Evolutionary conservation across 169 alveolate species (phyloP).

Genomic region (Plasmodium knowlesi): DNA sequence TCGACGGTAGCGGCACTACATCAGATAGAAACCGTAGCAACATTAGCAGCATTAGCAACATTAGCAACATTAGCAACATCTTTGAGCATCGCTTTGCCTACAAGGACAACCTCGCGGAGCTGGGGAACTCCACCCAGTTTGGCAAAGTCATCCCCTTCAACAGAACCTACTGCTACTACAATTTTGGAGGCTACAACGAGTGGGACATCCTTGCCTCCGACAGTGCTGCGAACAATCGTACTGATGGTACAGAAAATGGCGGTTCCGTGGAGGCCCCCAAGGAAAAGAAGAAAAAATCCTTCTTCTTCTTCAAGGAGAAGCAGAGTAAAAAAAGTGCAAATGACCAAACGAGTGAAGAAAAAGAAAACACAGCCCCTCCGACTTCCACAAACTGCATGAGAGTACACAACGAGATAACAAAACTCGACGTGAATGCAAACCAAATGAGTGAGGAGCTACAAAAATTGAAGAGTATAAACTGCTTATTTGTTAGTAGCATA

Average conservation of each 20-base stretch:
- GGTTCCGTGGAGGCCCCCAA: background rate
- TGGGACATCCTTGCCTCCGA: background rate
- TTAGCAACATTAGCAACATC: slow-evolving; percentile 10
- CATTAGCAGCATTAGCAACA: slow-evolving; percentile 6
- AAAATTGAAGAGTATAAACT: slow-evolving; percentile 24
- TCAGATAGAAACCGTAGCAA: background rate
- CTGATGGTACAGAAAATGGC: background rate
- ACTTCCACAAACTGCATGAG: background rate
- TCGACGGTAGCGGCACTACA: background rate
- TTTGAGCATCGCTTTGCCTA: slow-evolving; percentile 29
- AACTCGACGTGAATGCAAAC: slow-evolving; percentile 10
- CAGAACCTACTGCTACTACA: slow-evolving; percentile 12
- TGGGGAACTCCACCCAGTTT: slow-evolving; percentile 1
- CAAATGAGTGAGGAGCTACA: background rate
- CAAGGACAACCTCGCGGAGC: slow-evolving; percentile 2
- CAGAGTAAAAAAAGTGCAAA: slow-evolving; percentile 8
- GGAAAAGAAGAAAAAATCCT: slow-evolving; percentile 22
- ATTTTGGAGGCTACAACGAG: slow-evolving; percentile 47
- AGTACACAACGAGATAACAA: slow-evolving; percentile 27
- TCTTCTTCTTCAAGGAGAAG: slow-evolving; percentile 22
- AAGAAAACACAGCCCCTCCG: background rate
- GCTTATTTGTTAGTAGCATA: slow-evolving; percentile 20
- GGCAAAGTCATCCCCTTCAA: slow-evolving; percentile 18
- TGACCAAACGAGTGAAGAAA: background rate
- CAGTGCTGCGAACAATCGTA: background rate